Evolutionary conservation across 352 stramenopile species (phyloP), one percentile per base, ranked within the genome.

Genomic region (Globisporangium acanthophoron): DNA sequence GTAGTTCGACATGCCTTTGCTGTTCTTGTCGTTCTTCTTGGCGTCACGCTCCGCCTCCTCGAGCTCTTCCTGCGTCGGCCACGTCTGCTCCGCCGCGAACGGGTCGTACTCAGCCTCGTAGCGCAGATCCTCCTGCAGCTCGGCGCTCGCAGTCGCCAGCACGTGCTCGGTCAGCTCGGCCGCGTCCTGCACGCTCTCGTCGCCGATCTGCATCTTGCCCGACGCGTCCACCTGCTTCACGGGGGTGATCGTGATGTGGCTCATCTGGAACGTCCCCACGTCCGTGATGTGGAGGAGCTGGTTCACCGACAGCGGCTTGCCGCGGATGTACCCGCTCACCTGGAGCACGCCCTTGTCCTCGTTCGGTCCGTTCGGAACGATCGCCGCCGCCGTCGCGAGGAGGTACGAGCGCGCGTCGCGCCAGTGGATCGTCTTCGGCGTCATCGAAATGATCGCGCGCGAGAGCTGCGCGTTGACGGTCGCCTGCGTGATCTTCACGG

Each of bases 1-100:
- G 72, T 98, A 98, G 65, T 96, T 87, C 13, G 90, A 97, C 74
- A 88, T 90, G 27, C 85, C 84, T 46, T 84, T 80, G 29, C 49
- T 63, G 37, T 69, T 58, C 54, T 77, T 66, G 54, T 54, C 62
- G 6, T 73, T 63, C 35, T 85, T 77, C 62, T 96, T 87, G 6
- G 73, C 68, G 35, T 82, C 71, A 12, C 69, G 57, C 62, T 83
- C 85, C 11, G 85, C 88, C 41, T 97, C 90, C 33, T 93, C 92
- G 52, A 98, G 88, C 55, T 98, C 96, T 60, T 99, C 94, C 51
- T 98, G 82, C 13, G 92, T 97, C 2, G 93, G 93, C 93, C 93
- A 98, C 58, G 98, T 99, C 77, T 99, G 97, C 62, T 99, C 97
- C 16, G 96, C 96, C 18, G 96, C 93, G 51, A 99, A 91, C 37